Percentiles rank a stretch among this genome's conserved stretches.
Conservation (phyloP, 2,329 filamentous ascomycete genomes). For the Shiraia sp. region DNA sequence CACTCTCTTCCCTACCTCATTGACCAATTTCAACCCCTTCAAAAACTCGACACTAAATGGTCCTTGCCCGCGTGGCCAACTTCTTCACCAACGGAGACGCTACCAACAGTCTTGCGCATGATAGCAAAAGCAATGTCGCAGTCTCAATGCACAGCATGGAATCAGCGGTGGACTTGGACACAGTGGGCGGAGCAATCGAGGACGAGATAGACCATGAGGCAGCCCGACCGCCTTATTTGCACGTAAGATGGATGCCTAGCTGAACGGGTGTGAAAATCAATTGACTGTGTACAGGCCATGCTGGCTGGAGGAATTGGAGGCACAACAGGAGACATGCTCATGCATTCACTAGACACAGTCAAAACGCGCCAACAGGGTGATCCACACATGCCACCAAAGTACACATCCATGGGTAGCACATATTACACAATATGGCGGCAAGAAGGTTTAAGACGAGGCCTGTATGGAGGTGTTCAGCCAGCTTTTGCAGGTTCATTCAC, state of each 20-base stretch:
- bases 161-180: constrained; percentile 21
- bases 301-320: constrained; percentile 91
- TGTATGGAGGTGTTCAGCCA: constrained; percentile 93
- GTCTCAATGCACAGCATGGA: constrained; percentile 27
- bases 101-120: constrained; percentile 40
- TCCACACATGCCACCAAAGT: constrained; percentile 88
- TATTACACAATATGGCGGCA: constrained; percentile 93
- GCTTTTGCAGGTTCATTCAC: constrained; percentile 91
- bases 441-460: constrained; percentile 80
- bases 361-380: constrained; percentile 98
- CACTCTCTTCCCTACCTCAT: constrained; percentile 2
- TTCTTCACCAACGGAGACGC: constrained; percentile 47
- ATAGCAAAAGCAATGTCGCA: constrained; percentile 37
- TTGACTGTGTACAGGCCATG: constrained; percentile 70
- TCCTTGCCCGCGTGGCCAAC: constrained; percentile 55
- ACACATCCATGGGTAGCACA: constrained; percentile 84
- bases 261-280: constrained; percentile 9
- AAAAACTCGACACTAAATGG: constrained; percentile 46
- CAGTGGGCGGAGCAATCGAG: constrained; percentile 17
- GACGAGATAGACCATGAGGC: constrained; percentile 46
- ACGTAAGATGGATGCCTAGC: constrained; percentile 42
- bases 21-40: constrained; percentile 6
- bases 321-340: constrained; percentile 92
- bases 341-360: constrained; percentile 98
- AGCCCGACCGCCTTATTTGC: constrained; percentile 53